Evolutionary conservation across 1,284 basidiomycete species (phyloP), one percentile per base, ranked within the genome.

Genomic region (Peniophora sp.): DNA sequence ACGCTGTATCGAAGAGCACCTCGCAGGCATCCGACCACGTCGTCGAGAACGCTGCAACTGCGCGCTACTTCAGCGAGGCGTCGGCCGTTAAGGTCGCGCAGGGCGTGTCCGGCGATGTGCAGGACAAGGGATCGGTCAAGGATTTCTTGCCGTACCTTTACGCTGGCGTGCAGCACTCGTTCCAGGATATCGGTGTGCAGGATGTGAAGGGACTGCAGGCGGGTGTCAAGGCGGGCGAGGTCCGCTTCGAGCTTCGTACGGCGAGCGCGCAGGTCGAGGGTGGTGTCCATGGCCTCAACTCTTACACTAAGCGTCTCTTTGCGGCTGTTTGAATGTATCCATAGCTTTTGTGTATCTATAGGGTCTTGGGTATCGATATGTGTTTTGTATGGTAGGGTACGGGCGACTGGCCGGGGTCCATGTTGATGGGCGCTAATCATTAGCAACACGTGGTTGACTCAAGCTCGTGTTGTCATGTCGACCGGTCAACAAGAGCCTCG

Each of bases 51-150:
- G 96, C 96, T 14, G 97, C 97, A 3, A 98, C 94, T 2, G 87
- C 93, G 45, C 83, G 96, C 34, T 99, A 99, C 75, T 99, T 99
- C 71, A 97, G 93, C 34, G 97, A 99, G 73, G 81, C 83, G 53
- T 94, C 93, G 53, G 79, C 88, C 2, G 87, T 99, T 68, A 97
- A 98, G 76, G 97, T 99, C 49, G 96, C 96, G 3, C 93, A 97
- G 70, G 96, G 96, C 56, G 97, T 99, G 14, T 89, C 90, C 14
- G 96, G 97, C 24, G 92, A 97, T 58, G 96, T 99, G 14, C 90
- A 93, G 68, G 96, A 99, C 71, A 98, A 97, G 78, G 96, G 97
- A 22, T 92, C 88, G 54, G 81, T 97, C 57, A 87, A 84, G 71
- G 85, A 86, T 52, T 97, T 96, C 69, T 67, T 97, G 50, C 95